These are phyloP conservation scores for Ustilago bromivora DNA, from an alignment of 1,284 basidiomycete species.

Conservation along the genomic window DNA sequence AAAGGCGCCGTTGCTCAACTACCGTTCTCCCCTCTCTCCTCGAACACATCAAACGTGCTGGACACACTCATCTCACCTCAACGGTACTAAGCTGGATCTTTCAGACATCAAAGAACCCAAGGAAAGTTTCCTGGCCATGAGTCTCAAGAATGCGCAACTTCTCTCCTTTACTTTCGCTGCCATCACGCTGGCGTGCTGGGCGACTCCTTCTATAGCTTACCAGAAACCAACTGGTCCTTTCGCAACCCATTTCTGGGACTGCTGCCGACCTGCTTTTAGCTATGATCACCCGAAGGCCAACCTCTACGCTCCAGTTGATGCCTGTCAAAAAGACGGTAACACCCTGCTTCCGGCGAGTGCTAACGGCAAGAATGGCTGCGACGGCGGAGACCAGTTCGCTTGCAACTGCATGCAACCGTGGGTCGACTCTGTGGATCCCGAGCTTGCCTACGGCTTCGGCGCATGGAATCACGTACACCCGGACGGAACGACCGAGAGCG, in stretches of 20 bases:
- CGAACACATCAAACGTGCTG: background rate
- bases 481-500: constrained; percentile 30
- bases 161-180: constrained; percentile 13
- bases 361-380: constrained; percentile 24
- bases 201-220: constrained; percentile 9
- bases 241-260: constrained; percentile 36
- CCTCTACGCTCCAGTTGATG: constrained; percentile 21
- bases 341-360: constrained; percentile 14
- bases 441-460: constrained; percentile 35
- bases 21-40: background rate
- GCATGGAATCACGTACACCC: constrained; percentile 36
- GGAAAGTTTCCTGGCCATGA: background rate
- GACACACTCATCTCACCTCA: background rate
- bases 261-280: constrained; percentile 24
- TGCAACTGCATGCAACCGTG: constrained; percentile 39
- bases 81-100: background rate
- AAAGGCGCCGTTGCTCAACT: background rate
- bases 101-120: background rate
- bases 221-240: constrained; percentile 17
- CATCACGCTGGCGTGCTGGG: constrained; percentile 17
- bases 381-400: constrained; percentile 28
- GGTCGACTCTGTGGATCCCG: constrained; percentile 29
- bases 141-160: background rate
- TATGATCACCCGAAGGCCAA: background rate
- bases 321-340: constrained; percentile 34